phyloP scores from a whole-genome alignment of 148 eudicot genomes.

The Chenopodium quinoa region DNA sequence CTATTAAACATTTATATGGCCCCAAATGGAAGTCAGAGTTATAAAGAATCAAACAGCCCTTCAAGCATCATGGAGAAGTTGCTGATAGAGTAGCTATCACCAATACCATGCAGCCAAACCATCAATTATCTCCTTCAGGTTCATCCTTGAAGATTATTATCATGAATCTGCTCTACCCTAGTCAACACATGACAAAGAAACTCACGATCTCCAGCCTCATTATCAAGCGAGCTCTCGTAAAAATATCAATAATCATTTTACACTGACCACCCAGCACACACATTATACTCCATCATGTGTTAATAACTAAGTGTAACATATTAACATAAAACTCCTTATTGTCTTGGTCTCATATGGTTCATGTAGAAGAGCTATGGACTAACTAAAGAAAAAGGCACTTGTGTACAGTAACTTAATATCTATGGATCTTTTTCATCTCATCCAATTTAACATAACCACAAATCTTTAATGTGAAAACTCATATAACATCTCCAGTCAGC shows the following conservation, averaged over 20 bases:
- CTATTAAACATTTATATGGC: too few relatives aligned
- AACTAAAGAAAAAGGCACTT: not conserved
- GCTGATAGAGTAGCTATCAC: not conserved
- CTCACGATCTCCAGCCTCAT: not conserved
- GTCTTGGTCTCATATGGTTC: conserved; percentile 5
- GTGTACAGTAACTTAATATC: not conserved
- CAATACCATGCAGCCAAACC: not conserved
- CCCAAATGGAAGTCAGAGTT: too few relatives aligned
- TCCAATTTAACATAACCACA: not conserved
- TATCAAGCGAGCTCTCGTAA: not conserved
- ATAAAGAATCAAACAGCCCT: too few relatives aligned
- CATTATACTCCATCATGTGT: not conserved
- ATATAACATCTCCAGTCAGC: not conserved
- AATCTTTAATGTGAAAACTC: not conserved
- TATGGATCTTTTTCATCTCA: not conserved
- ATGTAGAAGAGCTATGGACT: not conserved
- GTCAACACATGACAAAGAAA: not conserved
- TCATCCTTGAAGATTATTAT: not conserved
- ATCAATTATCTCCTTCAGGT: not conserved
- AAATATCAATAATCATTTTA: not conserved
- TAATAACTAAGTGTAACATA: not conserved
- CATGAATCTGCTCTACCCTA: not conserved
- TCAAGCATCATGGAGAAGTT: too few relatives aligned
- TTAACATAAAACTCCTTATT: not conserved
- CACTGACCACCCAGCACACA: not conserved